Base-by-base conservation (phyloP, 495 filamentous ascomycete genomes). In the Lasiosphaeris hirsuta region DNA sequence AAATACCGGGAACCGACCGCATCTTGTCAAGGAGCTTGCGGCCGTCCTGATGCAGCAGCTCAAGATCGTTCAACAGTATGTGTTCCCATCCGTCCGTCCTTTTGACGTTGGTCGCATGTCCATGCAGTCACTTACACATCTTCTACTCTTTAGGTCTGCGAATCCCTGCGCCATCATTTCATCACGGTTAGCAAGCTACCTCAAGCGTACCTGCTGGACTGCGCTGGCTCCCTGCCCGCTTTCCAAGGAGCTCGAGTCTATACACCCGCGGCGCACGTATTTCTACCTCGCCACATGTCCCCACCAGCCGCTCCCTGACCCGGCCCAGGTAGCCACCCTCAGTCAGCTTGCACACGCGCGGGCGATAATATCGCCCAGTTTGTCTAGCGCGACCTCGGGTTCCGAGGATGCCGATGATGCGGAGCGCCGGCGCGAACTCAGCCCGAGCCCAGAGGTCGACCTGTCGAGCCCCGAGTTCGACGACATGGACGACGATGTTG, bases 161-260 rank as follows among this genome's bases (percentile, higher is more conserved):
- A 98, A 98, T 70, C 94, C 92, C 23, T 87, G 88, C 64, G 93
- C 94, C 47, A 89, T 98, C 63, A 89, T 98, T 60, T 96, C 93
- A 5, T 97, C 95, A 35, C 87, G 94, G 59, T 77, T 98, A 51
- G 85, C 90, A 19, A 80, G 86, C 45, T 98, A 96, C 77, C 81
- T 96, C 62, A 92, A 92, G 76, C 89, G 94, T 57, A 72, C 88
- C 19, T 73, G 74, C 61, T 96, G 92, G 92, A 86, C 86, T 1
- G 85, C 89, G 17, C 73, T 86, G 17, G 76, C 89, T 41, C 90
- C 89, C 4, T 97, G 94, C 70, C 92, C 96, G 4, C 69, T 97
- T 45, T 89, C 86, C 39, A 98, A 97, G 73, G 90, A 95, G 74
- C 84, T 97, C 54, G 87, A 96, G 66, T 84, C 89, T 33, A 86